These are phyloP conservation scores for Oxytropis ochrocephala DNA, from an alignment of 306 rosid genomes.

Conservation along the genomic window DNA sequence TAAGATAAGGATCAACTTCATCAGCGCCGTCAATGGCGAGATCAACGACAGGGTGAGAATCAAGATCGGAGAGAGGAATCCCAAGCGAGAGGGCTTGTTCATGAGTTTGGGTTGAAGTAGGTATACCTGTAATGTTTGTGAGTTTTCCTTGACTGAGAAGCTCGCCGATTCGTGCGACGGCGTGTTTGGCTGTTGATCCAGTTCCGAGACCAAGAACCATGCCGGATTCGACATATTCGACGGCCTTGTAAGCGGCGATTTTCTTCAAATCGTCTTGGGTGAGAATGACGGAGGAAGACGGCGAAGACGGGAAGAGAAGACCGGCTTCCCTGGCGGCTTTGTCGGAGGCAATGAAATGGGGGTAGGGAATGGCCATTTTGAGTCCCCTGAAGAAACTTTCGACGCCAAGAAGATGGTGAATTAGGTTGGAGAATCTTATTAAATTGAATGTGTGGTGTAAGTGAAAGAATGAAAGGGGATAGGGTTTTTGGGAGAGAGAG, in stretches of 20 bases:
- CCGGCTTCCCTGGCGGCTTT: slow-evolving; percentile 61
- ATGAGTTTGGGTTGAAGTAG: slow-evolving; percentile 69
- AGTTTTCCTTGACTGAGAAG: slow-evolving; percentile 66
- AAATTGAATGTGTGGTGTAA: background rate
- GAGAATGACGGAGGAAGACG: slow-evolving; percentile 41
- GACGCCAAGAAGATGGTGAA: background rate
- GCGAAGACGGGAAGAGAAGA: slow-evolving; percentile 37
- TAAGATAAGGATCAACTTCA: slow-evolving; percentile 70
- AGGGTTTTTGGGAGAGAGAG: background rate
- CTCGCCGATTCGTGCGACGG: slow-evolving; percentile 73
- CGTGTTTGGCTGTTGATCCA: slow-evolving; percentile 83
- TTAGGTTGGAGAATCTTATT: too few relatives aligned
- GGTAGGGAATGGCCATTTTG: slow-evolving; percentile 49
- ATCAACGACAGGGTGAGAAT: slow-evolving; percentile 60
- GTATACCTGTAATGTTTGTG: slow-evolving; percentile 59
- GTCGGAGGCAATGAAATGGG: slow-evolving; percentile 44
- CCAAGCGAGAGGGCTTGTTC: slow-evolving; percentile 68
- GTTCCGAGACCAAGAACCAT: slow-evolving; percentile 92
- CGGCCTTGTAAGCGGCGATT: slow-evolving; percentile 89
- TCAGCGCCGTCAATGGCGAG: slow-evolving; percentile 93
- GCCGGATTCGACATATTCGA: slow-evolving; percentile 74
- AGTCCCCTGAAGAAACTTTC: background rate
- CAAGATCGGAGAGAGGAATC: slow-evolving; percentile 73
- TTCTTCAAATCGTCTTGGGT: slow-evolving; percentile 83
- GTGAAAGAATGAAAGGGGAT: background rate